A percentile compares a stretch with the other conserved stretches of the same genome.
These are phyloP conservation scores for Metarhizium robertsii DNA, from an alignment of 2,329 filamentous ascomycete species.

Conservation along the genomic window DNA sequence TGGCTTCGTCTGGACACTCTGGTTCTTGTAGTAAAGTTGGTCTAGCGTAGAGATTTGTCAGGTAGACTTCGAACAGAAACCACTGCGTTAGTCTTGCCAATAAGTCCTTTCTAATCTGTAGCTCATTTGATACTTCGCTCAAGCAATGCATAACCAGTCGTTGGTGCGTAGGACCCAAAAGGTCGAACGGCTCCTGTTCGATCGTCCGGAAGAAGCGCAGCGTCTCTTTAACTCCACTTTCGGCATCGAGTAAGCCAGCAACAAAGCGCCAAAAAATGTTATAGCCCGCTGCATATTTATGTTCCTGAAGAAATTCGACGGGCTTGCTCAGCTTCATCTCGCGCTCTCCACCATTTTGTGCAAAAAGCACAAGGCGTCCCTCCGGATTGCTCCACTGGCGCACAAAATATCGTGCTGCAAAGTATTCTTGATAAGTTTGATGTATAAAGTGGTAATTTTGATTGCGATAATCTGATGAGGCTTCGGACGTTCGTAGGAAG, in stretches of 20 bases:
- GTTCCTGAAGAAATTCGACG: too few relatives aligned
- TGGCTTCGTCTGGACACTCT: not conserved
- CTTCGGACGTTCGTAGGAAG: too few relatives aligned
- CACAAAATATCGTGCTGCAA: too few relatives aligned
- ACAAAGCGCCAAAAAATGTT: constrained; percentile 34
- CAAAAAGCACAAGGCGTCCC: too few relatives aligned
- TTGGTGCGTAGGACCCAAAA: constrained; percentile 2
- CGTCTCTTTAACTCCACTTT: not conserved
- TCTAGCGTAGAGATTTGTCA: too few relatives aligned
- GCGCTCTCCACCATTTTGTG: too few relatives aligned
- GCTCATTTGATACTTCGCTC: not conserved
- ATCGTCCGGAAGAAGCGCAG: not conserved
- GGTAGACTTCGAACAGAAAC: not conserved
- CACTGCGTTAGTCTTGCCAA: not conserved
- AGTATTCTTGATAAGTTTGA: too few relatives aligned
- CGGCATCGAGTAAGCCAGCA: constrained; percentile 20
- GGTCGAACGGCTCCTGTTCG: not conserved
- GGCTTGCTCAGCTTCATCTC: too few relatives aligned
- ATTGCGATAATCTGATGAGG: too few relatives aligned
- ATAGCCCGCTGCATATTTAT: constrained; percentile 11
- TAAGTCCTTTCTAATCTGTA: not conserved
- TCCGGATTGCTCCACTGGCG: too few relatives aligned
- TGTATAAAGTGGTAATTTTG: too few relatives aligned
- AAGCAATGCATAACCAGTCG: constrained; percentile 1
- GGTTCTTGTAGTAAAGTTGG: too few relatives aligned